Base-by-base conservation (phyloP, 2,329 filamentous ascomycete species). In the Clonostachys sp. region DNA sequence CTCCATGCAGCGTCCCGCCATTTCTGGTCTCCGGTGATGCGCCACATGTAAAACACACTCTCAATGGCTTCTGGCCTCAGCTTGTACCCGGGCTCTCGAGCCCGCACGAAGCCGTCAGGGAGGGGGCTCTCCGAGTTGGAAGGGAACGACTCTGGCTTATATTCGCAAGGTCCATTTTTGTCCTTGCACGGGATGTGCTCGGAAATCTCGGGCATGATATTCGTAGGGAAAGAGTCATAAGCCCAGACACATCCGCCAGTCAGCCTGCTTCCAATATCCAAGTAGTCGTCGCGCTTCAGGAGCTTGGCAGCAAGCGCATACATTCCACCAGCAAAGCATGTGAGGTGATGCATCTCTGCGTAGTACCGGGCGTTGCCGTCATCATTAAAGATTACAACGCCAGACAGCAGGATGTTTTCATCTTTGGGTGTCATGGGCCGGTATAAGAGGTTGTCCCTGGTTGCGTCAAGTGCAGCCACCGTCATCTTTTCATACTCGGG, bases 261-360 rank as follows among this genome's bases (percentile, higher is more conserved):
- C 16, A 81, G 67, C 41, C 70, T 70, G 9, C 65, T 64, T n/a
- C 68, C 77, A 14, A 74, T 58, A 41, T 68, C 62, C 45, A 80
- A 60, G 51, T 78, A 68, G 56, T 76, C 69, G 4, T 63, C 59
- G 16, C 67, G 64, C 2, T 66, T 61, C 48, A 87, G 79, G 24
- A 89, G 68, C 50, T 76, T 80, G 2, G 85, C 81, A 2, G 79
- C 83, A 35, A 91, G 74, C 2, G 73, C 86, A 42, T 87, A 83
- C 71, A 86, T 83, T 10, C 85, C 87, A 7, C 86, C 86, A 4
- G 79, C 71, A 58, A 88, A 91, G 63, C 86, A 91, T 4, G 78
- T 76, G 3, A 89, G 69, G 59, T 90, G 87, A 49, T 84, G 62
- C 61, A 66, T 67, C 48, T 68, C 62, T 18, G 59, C 51, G 9